A percentile compares a stretch with the other conserved stretches of the same genome.
Conservation (phyloP, 2,329 filamentous ascomycete species). For the Graphium sp. region DNA sequence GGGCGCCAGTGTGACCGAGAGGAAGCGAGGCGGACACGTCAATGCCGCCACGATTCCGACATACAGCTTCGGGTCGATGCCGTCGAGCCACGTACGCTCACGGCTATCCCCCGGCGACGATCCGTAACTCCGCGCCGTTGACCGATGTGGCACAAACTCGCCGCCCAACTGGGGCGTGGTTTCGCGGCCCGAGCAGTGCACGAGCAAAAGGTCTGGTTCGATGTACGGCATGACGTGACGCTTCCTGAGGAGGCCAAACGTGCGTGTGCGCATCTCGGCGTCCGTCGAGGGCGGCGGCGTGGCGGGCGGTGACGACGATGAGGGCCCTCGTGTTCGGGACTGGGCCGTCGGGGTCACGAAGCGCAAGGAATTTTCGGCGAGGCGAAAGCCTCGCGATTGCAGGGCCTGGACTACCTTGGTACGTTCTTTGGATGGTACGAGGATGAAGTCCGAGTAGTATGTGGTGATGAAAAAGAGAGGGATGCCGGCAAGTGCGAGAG, state of each 20-base stretch:
- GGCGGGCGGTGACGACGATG: constrained; percentile 30
- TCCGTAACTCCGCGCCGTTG: constrained; percentile 5
- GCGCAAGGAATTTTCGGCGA: constrained; percentile 49
- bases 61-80: constrained; percentile 46
- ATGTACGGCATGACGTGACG: constrained; percentile 59
- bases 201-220: constrained; percentile 49
- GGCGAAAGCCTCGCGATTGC: constrained; percentile 65
- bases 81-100: constrained; percentile 37
- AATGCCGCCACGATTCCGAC: constrained; percentile 45
- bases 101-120: too few species aligned
- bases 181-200: constrained; percentile 63
- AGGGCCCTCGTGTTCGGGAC: too few species aligned
- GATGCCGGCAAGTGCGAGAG: constrained; percentile 78
- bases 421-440: constrained; percentile 64
- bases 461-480: constrained; percentile 98
- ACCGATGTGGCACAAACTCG: constrained; percentile 18
- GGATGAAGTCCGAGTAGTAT: constrained; percentile 94
- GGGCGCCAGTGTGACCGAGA: constrained; percentile 57
- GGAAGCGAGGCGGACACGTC: constrained; percentile 46
- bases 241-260: constrained; percentile 69
- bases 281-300: constrained; percentile 67
- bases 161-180: constrained; percentile 18
- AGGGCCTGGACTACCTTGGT: constrained; percentile 61
- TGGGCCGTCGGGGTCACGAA: constrained; percentile 43
- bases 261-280: constrained; percentile 64